phyloP scores from a whole-genome alignment of 169 alveolate genomes.

The Eimeria necatrix region DNA sequence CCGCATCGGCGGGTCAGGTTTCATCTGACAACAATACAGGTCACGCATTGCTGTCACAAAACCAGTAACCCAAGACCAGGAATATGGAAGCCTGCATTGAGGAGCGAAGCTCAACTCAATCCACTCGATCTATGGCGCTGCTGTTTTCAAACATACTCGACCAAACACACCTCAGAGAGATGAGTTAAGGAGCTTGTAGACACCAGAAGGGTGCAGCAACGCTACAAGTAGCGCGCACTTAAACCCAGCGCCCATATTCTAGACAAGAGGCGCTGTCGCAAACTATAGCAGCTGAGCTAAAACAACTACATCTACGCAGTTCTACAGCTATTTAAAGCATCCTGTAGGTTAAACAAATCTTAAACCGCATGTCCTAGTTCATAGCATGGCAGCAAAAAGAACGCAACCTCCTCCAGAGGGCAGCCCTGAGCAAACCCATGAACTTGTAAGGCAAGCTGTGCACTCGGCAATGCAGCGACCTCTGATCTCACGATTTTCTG shows the following conservation, averaged over 20 bases:
- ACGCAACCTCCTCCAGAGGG: no score
- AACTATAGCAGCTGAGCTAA: neutral
- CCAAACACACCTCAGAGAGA: neutral
- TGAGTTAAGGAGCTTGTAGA: slow-evolving; percentile 52
- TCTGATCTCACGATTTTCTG: no score
- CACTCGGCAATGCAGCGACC: no score
- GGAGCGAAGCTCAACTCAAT: slow-evolving; percentile 70
- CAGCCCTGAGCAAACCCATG: no score
- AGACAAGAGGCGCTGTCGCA: neutral
- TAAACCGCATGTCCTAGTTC: no score
- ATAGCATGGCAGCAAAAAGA: no score
- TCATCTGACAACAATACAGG: neutral
- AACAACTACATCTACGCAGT: no score
- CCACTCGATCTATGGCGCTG: slow-evolving; percentile 70
- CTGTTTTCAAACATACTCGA: slow-evolving; percentile 73
- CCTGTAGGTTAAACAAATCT: no score
- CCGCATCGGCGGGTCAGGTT: slow-evolving; percentile 62
- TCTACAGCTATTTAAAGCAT: no score
- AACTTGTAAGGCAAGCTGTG: no score
- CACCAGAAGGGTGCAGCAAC: slow-evolving; percentile 77
- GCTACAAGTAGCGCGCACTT: slow-evolving; percentile 15
- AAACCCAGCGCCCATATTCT: slow-evolving; percentile 37
- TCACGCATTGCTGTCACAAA: neutral
- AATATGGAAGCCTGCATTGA: slow-evolving; percentile 43
- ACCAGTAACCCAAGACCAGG: slow-evolving; percentile 75